Percentiles rank a stretch among this genome's conserved stretches.
phyloP scores from a whole-genome alignment of 768 basidiomycete genomes.

The Tylopilus cervinicoccineus region DNA sequence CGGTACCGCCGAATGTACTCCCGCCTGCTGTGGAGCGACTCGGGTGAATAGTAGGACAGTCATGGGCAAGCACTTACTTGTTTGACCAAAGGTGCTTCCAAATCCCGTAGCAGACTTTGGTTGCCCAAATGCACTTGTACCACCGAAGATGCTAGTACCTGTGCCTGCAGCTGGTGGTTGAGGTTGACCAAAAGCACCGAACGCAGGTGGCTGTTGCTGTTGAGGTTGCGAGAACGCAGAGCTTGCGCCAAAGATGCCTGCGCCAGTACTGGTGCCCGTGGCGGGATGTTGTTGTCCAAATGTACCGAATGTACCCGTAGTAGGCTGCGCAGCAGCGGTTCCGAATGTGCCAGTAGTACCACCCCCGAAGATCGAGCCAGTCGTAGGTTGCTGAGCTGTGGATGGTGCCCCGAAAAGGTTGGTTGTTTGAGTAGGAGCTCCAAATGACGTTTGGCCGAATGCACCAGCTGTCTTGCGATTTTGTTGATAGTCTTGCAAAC shows the following conservation, averaged over 20 bases:
- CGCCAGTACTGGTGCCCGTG: conserved; percentile 26
- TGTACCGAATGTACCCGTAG: conserved; percentile 28
- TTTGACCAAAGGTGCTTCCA: conserved; percentile 23
- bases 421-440: conserved; percentile 25
- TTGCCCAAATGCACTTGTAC: conserved; percentile 30
- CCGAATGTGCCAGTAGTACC: conserved; percentile 22
- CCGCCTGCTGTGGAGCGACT: conserved; percentile 15
- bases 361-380: conserved; percentile 30
- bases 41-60: not conserved
- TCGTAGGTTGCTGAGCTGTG: conserved; percentile 26
- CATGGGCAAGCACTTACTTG: conserved; percentile 13
- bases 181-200: conserved; percentile 50
- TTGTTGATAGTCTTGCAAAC: conserved; percentile 71
- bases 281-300: conserved; percentile 37
- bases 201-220: conserved; percentile 36
- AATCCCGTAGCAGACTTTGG: conserved; percentile 32
- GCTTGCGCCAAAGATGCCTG: conserved; percentile 42
- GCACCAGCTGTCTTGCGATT: conserved; percentile 66
- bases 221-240: conserved; percentile 38
- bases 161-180: conserved; percentile 34
- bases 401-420: conserved; percentile 25
- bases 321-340: conserved; percentile 22
- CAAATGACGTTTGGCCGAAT: conserved; percentile 48
- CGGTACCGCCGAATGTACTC: conserved; percentile 21
- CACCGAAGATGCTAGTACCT: conserved; percentile 30